These are phyloP conservation scores for Xylaria intraflava DNA, from an alignment of 495 filamentous ascomycete genomes.

Conservation along the genomic window DNA sequence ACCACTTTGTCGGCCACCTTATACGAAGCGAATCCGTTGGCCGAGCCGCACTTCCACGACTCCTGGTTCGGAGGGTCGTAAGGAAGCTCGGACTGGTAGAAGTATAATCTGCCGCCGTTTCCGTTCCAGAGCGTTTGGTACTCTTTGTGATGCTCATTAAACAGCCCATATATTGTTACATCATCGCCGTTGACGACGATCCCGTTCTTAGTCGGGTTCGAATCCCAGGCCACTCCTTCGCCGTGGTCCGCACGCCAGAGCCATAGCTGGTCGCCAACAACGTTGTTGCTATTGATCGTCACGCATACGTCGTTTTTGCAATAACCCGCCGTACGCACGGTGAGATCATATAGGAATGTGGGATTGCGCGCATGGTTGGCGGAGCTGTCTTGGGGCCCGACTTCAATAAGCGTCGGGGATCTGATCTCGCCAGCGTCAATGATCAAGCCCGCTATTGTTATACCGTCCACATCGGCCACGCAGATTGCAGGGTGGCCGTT, in stretches of 20 bases:
- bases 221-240: slow-evolving; percentile 20
- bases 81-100: slow-evolving; percentile 29
- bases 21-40: slow-evolving; percentile 27
- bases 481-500: slow-evolving; percentile 15
- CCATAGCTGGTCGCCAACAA: slow-evolving; percentile 28
- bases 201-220: slow-evolving; percentile 25
- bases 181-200: slow-evolving; percentile 26
- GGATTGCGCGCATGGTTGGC: slow-evolving; percentile 18
- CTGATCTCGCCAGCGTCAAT: slow-evolving; percentile 20
- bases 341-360: slow-evolving; percentile 27
- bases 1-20: slow-evolving; percentile 24
- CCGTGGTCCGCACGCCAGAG: slow-evolving; percentile 29
- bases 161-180: slow-evolving; percentile 27
- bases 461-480: slow-evolving; percentile 23
- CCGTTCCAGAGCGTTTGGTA: slow-evolving; percentile 30
- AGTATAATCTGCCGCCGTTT: slow-evolving; percentile 25
- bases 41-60: slow-evolving; percentile 21
- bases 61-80: slow-evolving; percentile 26
- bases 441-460: slow-evolving; percentile 28
- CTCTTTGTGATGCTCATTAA: slow-evolving; percentile 29
- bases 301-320: slow-evolving; percentile 26
- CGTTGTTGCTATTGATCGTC: slow-evolving; percentile 24
- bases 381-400: slow-evolving; percentile 18
- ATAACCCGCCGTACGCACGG: slow-evolving; percentile 22
- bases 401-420: slow-evolving; percentile 21